Evolutionary conservation across 148 eudicot species (phyloP).

Genomic region (Amaranthus palmeri): DNA sequence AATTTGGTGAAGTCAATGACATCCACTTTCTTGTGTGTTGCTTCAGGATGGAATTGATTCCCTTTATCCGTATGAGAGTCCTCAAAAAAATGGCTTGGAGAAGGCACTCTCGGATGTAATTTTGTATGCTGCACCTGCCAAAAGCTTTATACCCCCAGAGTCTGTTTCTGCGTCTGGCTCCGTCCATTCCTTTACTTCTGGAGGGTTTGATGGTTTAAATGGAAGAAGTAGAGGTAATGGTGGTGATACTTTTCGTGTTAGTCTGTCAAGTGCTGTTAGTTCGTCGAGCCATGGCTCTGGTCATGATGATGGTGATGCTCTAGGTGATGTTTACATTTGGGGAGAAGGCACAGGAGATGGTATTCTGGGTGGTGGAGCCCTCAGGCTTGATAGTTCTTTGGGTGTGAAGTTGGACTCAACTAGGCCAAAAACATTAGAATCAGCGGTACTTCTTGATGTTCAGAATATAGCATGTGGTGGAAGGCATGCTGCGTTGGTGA

Average conservation of each 20-base stretch:
- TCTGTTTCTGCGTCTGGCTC: constrained; percentile 36
- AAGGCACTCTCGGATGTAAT: constrained; percentile 56
- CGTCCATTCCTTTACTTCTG: constrained; percentile 38
- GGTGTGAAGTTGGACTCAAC: constrained; percentile 34
- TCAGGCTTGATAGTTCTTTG: constrained; percentile 30
- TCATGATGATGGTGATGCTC: constrained; percentile 51
- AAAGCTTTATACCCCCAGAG: constrained; percentile 33
- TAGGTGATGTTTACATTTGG: constrained; percentile 63
- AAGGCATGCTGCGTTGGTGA: constrained; percentile 58
- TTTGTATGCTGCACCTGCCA: constrained; percentile 32
- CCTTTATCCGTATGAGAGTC: constrained; percentile 36
- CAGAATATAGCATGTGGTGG: constrained; percentile 61
- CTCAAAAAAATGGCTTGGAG: constrained; percentile 46
- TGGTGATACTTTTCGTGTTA: constrained; percentile 50
- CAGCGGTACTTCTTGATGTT: constrained; percentile 52
- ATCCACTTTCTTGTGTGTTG: constrained; percentile 1
- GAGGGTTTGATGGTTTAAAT: constrained; percentile 41
- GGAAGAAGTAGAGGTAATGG: constrained; percentile 36
- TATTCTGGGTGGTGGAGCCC: constrained; percentile 44
- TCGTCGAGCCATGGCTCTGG: constrained; percentile 66
- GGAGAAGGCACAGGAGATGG: constrained; percentile 64
- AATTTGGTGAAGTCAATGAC: constrained; percentile 7
- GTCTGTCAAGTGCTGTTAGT: constrained; percentile 67
- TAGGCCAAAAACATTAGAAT: constrained; percentile 56
- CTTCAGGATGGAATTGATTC: constrained; percentile 37